Base-by-base conservation (phyloP, 2,329 filamentous ascomycete species). In the Botrytis paeoniae region DNA sequence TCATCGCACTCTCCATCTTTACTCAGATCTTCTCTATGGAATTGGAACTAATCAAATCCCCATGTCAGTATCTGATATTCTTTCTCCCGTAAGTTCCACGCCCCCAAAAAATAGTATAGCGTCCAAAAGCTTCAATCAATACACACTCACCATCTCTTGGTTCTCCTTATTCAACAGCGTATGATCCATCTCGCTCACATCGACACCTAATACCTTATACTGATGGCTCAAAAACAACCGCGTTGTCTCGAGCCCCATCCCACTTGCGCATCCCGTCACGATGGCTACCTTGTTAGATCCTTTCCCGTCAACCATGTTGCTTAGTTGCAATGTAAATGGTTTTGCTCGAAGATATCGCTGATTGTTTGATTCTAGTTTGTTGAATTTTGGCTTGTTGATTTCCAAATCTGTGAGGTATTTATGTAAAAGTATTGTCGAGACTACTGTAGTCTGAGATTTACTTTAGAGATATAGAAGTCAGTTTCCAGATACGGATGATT, bases 201-300 rank as follows among this genome's bases (percentile, higher is more conserved):
- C 81, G 3, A 82, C 76, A 0, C 80, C 81, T 45, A 80, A 78
- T 29, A 82, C 81, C 25, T 75, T 73, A 72, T 80, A 82, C 69
- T 81, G 78, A 45, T 81, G 78, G 16, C 70, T 74, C 39, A 79
- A 73, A 65, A 82, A 80, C 1, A 80, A 76, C 74, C 80, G 79
- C 0, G 80, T 78, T 25, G 80, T 80, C 9, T 81, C 80, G 1
- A 82, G 78, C 25, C 81, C 81, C 54, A 82, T 80, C 54, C 81
- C 81, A 37, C 78, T 81, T 7, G 79, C 74, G 57, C 76, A 77
- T n/a, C 76, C 76, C 20, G 76, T 77, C 9, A 77, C 59, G 22
- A 77, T 75, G 37, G 75, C 75, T 8, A 76, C 75, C 71, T 77
- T 77, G 1, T 71, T 74, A 54, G 74, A 76, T 18, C 74, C 76